Evolutionary conservation across 352 stramenopile species (phyloP).

Genomic region (Phytophthora pluvialis): DNA sequence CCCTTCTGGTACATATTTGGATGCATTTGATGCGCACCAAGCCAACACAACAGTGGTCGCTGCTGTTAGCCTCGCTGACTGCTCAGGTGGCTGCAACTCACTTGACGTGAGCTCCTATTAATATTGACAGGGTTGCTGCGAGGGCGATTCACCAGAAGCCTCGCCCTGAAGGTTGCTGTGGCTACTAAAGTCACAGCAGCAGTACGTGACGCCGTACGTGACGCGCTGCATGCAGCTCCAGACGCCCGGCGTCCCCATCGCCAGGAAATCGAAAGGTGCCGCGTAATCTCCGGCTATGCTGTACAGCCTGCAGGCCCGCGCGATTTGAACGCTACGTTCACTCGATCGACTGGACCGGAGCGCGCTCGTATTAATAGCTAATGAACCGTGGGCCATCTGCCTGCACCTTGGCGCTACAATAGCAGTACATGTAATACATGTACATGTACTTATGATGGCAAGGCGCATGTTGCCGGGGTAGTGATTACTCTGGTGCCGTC

Average conservation of each 20-base stretch:
- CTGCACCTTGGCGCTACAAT: background rate
- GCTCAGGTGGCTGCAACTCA: too few relatives aligned
- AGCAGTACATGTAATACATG: too few relatives aligned
- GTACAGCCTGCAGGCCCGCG: background rate
- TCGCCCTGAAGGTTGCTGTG: too few relatives aligned
- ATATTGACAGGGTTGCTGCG: too few relatives aligned
- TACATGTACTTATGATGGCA: too few relatives aligned
- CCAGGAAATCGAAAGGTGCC: conserved; percentile 12
- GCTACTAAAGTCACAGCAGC: too few relatives aligned
- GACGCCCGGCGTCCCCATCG: conserved; percentile 2
- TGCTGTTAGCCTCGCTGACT: too few relatives aligned
- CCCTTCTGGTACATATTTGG: background rate
- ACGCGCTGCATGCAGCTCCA: background rate
- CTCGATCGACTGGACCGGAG: background rate
- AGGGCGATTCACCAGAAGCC: too few relatives aligned
- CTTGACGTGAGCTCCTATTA: too few relatives aligned
- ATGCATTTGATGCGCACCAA: background rate
- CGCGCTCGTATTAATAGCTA: background rate
- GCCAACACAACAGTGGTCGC: too few relatives aligned
- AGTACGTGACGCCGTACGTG: too few relatives aligned
- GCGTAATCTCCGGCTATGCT: conserved; percentile 13
- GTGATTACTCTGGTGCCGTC: conserved; percentile 8
- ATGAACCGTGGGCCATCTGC: background rate
- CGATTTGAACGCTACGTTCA: conserved; percentile 5
- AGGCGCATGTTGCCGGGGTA: background rate